Conservation (phyloP, 1,284 basidiomycete genomes). For the Porogramme epimiltina region DNA sequence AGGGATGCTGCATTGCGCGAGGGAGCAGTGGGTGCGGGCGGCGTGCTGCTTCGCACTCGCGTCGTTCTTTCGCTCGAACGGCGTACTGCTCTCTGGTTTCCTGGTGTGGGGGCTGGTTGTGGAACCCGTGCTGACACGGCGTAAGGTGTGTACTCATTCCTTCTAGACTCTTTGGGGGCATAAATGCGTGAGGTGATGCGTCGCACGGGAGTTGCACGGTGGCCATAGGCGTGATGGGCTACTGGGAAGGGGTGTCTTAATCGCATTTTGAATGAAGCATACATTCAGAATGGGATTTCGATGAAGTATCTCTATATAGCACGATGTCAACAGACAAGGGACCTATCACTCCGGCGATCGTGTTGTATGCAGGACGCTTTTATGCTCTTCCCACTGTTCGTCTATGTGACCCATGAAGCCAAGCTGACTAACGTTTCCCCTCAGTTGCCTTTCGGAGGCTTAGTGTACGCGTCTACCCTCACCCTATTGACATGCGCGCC, state of each 20-base stretch:
- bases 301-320: too few species aligned
- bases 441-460: slow-evolving; percentile 36
- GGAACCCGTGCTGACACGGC: slow-evolving; percentile 45
- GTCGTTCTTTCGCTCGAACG: slow-evolving; percentile 80
- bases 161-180: too few species aligned
- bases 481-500: slow-evolving; percentile 58
- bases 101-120: slow-evolving; percentile 70
- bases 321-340: too few species aligned
- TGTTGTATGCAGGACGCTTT: neutral
- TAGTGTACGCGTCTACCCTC: slow-evolving; percentile 40
- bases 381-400: too few species aligned
- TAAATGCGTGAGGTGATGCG: too few species aligned
- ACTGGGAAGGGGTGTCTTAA: too few species aligned
- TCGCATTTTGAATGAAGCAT: too few species aligned
- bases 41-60: slow-evolving; percentile 68
- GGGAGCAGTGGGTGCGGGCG: slow-evolving; percentile 51
- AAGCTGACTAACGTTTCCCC: slow-evolving; percentile 1
- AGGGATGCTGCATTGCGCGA: slow-evolving; percentile 67
- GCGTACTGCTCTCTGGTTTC: slow-evolving; percentile 75
- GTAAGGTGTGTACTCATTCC: slow-evolving; percentile 38
- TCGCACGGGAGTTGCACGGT: too few species aligned
- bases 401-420: neutral
- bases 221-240: too few species aligned
- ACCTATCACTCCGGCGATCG: neutral
- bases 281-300: too few species aligned